Conservation (phyloP, 2,329 filamentous ascomycete genomes). For the Emmonsiellopsis sp. region DNA sequence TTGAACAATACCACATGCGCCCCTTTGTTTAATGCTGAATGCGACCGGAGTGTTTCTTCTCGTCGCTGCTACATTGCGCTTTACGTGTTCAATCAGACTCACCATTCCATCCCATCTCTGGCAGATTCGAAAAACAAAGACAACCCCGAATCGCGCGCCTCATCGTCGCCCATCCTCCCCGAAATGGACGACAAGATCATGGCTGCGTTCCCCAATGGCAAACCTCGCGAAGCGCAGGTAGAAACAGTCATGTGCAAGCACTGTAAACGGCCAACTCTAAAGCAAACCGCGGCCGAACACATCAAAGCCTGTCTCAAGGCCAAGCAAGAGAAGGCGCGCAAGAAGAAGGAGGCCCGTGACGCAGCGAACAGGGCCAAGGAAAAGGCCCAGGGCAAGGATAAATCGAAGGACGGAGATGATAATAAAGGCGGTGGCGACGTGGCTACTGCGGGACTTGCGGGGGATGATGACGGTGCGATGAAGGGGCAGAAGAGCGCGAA, state of each 20-base stretch:
- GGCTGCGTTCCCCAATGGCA: constrained; percentile 71
- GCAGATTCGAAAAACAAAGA: constrained; percentile 14
- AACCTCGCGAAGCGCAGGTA: constrained; percentile 68
- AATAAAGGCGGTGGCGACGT: constrained; percentile 28
- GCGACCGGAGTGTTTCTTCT: neutral
- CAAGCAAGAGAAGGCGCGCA: constrained; percentile 71
- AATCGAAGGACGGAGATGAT: constrained; percentile 35
- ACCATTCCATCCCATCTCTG: neutral
- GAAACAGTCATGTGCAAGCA: constrained; percentile 84
- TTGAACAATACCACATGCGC: neutral
- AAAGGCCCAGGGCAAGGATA: constrained; percentile 37
- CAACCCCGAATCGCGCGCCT: constrained; percentile 20
- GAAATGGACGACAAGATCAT: constrained; percentile 65
- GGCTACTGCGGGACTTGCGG: neutral
- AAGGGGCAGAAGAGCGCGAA: constrained; percentile 56
- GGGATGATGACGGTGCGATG: constrained; percentile 26
- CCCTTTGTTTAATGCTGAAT: neutral
- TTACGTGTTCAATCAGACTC: neutral
- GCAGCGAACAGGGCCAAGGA: constrained; percentile 54
- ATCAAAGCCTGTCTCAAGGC: constrained; percentile 74
- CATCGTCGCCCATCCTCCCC: constrained; percentile 34
- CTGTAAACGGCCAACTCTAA: constrained; percentile 81
- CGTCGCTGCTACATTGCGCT: neutral
- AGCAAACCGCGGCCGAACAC: constrained; percentile 65
- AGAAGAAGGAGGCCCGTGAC: constrained; percentile 66